Base-by-base conservation (phyloP, 169 alveolate species). In the Plasmodium malariae region DNA sequence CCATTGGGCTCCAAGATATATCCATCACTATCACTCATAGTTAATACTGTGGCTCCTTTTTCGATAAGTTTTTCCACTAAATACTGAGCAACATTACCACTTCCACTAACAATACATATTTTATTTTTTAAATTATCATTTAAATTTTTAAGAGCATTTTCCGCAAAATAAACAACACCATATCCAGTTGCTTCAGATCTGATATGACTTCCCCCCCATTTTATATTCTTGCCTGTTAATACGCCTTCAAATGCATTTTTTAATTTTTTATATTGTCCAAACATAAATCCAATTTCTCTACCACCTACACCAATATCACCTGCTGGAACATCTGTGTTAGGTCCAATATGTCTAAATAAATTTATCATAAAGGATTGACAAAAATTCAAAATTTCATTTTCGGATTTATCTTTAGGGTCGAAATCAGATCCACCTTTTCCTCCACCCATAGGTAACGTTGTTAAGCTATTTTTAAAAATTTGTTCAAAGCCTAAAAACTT, bases 261-360 rank as follows among this genome's bases (percentile, higher is more conserved):
- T 36, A 94, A 73, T 71, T 93, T 87, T 73, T 93, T 94, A 85
- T 96, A 96, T 88, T 96, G 97, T 0, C 98, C 98, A 68, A 83
- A 96, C 51, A 96, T n/a, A 88, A 74, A 96, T 0, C 98, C 98
- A 28, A 96, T 95, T 72, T 96, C 98, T 7, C 97, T 92, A 2
- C 89, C 96, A 0, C 97, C 97, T 12, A 96, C 98, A 3, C 98
- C 98, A 2, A 96, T 96, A 74, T 96, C 98, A 1, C 98, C 98
- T 2, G 98, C 98, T 5, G 98, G 98, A 7, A 96, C 96, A 85
- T 96, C 98, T 0, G 96, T 91, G 45, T 93, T 69, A n/a, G 97
- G 95, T 2, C 98, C 98, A 48, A 96, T 92, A 62, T 96, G 91
- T 67, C 94, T 74, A 43, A 76, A 88, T 30, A 95, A 74, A 34